phyloP scores from a whole-genome alignment of 192 early-diverging fungal species.

The Linnemannia elongata region DNA sequence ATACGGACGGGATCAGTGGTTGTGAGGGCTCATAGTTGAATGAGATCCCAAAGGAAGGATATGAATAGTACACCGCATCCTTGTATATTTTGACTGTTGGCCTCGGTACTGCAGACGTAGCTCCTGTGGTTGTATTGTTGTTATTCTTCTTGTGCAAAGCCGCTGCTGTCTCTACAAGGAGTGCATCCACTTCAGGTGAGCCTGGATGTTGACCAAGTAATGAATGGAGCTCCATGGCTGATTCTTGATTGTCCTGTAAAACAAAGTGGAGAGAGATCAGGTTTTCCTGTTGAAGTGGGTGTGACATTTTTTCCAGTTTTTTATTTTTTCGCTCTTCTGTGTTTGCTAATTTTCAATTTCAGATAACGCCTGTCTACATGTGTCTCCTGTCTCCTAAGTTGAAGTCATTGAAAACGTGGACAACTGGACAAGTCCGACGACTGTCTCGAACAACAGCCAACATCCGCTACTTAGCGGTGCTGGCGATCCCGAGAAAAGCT shows the following conservation, averaged over 20 bases:
- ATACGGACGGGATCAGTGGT: constrained; percentile 13
- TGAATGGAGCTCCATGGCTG: constrained; percentile 36
- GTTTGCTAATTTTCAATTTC: too few species aligned
- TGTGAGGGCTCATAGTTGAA: constrained; percentile 54
- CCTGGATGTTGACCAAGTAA: constrained; percentile 24
- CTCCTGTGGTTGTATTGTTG: neutral
- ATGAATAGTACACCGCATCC: constrained; percentile 59
- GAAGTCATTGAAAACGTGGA: neutral
- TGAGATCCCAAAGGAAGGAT: constrained; percentile 55
- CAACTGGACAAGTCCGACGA: too few species aligned
- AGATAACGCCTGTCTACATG: neutral
- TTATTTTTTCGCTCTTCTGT: too few species aligned
- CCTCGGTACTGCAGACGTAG: neutral
- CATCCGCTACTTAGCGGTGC: constrained; percentile 11
- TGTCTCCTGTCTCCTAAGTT: neutral
- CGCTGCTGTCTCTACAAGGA: neutral
- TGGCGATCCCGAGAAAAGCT: constrained; percentile 33
- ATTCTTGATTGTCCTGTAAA: neutral
- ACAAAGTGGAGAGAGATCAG: neutral
- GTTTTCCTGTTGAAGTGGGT: neutral
- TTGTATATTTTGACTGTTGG: constrained; percentile 53
- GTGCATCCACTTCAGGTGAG: neutral
- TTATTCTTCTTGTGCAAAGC: neutral
- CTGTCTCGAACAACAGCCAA: neutral
- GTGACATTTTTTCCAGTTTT: neutral